These are phyloP conservation scores for Leccinum cinnamomeum DNA, from an alignment of 1,284 basidiomycete genomes.

Conservation along the genomic window DNA sequence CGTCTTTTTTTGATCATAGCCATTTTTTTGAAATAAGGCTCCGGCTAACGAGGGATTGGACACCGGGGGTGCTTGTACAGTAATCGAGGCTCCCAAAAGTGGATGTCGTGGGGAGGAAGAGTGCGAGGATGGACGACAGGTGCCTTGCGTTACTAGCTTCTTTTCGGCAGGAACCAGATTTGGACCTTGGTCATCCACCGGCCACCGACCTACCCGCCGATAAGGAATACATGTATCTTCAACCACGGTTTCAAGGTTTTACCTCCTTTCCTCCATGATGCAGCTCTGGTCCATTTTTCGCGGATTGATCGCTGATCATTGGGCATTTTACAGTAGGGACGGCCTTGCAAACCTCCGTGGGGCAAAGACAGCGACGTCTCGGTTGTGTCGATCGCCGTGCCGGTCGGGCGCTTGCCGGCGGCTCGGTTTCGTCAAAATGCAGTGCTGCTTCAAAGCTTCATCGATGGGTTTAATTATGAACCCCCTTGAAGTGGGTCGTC, in stretches of 20 bases:
- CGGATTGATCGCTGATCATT: not conserved
- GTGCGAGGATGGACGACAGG: not conserved
- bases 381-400: slow-evolving; percentile 3
- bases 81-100: not conserved
- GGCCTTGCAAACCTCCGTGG: not conserved
- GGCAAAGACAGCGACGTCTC: not conserved
- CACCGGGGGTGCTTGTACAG: slow-evolving; percentile 9
- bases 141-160: not conserved
- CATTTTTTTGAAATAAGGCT: not conserved
- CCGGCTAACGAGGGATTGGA: not conserved
- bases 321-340: not conserved
- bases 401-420: not conserved
- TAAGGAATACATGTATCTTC: not conserved
- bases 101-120: not conserved
- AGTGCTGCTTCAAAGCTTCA: not conserved
- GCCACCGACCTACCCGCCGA: not conserved
- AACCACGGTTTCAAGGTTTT: not conserved
- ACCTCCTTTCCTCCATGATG: not conserved
- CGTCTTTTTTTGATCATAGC: slow-evolving; percentile 6
- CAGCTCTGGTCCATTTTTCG: not conserved
- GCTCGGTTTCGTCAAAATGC: not conserved
- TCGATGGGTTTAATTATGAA: not conserved
- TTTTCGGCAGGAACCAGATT: slow-evolving; percentile 5
- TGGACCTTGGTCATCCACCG: not conserved
- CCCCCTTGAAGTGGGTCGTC: not conserved